Evolutionary conservation across 345 rosid species (phyloP).

Genomic region (Citrus cavaleriei): DNA sequence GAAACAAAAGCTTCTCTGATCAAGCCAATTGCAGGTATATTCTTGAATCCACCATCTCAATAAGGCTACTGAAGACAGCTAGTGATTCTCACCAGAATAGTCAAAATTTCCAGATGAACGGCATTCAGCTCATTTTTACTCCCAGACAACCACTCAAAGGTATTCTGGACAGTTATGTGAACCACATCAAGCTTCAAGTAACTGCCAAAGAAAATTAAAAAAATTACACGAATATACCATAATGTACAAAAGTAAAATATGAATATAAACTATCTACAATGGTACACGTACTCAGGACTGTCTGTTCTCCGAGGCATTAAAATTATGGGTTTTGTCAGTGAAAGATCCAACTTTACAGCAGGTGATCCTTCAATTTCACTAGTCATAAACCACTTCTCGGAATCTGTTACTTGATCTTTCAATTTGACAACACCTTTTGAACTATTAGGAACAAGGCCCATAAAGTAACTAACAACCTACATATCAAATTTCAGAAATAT

Average conservation of each 20-base stretch:
- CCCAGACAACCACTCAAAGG: constrained; percentile 83
- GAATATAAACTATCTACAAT: constrained; percentile 12
- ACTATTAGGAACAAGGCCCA: constrained; percentile 80
- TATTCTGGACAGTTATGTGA: constrained; percentile 79
- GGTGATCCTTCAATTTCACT: constrained; percentile 96
- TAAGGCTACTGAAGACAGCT: background rate
- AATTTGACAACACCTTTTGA: constrained; percentile 66
- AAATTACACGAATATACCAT: constrained; percentile 4
- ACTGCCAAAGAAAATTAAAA: constrained; percentile 44
- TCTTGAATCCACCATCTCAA: constrained; percentile 2
- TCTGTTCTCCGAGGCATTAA: constrained; percentile 91
- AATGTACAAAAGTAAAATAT: background rate
- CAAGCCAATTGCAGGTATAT: background rate
- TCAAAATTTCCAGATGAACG: constrained; percentile 78
- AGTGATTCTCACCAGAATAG: constrained; percentile 65
- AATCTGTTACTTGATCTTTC: constrained; percentile 81
- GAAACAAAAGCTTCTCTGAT: background rate
- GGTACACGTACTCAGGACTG: constrained; percentile 75
- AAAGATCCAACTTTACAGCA: constrained; percentile 85
- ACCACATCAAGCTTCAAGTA: constrained; percentile 95
- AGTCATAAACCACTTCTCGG: constrained; percentile 84
- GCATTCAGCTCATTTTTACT: constrained; percentile 72
- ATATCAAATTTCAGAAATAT: constrained; percentile 21
- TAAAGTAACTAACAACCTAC: constrained; percentile 81
- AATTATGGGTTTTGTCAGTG: constrained; percentile 88